A percentile compares a stretch with the other conserved stretches of the same genome.
Conservation (phyloP, 371 early-diverging fungal genomes). For the Vairimorpha necatrix region DNA sequence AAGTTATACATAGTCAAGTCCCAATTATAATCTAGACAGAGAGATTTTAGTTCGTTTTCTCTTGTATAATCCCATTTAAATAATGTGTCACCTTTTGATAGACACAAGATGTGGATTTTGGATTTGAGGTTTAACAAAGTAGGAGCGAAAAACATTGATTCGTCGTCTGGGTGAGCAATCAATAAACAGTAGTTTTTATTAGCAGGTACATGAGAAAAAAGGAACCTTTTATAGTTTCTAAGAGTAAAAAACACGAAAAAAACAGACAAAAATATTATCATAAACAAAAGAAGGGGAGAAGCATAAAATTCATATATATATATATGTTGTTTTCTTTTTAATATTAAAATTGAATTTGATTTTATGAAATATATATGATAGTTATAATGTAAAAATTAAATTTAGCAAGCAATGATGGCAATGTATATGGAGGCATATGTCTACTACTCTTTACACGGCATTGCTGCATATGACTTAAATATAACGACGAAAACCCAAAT, state of each 20-base stretch:
- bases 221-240: slow-evolving; percentile 10
- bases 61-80: not conserved
- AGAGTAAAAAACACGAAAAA: not conserved
- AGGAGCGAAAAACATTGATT: slow-evolving; percentile 96
- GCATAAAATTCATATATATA: too few relatives aligned
- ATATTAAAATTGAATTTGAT: too few relatives aligned
- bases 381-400: too few relatives aligned
- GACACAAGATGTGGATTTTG: slow-evolving; percentile 68
- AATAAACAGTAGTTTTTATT: slow-evolving; percentile 67
- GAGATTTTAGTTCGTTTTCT: slow-evolving; percentile 37
- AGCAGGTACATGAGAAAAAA: not conserved
- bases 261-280: not conserved
- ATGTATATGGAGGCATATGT: too few relatives aligned
- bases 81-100: slow-evolving; percentile 71
- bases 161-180: slow-evolving; percentile 97
- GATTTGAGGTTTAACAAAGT: slow-evolving; percentile 67
- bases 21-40: slow-evolving; percentile 14
- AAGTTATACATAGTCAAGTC: slow-evolving; percentile 37
- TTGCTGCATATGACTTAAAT: too few relatives aligned
- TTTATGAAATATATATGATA: too few relatives aligned
- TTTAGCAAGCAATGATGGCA: too few relatives aligned
- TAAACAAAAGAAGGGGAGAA: not conserved
- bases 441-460: too few relatives aligned
- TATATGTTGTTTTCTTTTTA: too few relatives aligned
- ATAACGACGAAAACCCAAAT: too few relatives aligned